Evolutionary conservation across 2,329 filamentous ascomycete species (phyloP), one percentile per base, ranked within the genome.

Genomic region (Trichoderma simmonsii): DNA sequence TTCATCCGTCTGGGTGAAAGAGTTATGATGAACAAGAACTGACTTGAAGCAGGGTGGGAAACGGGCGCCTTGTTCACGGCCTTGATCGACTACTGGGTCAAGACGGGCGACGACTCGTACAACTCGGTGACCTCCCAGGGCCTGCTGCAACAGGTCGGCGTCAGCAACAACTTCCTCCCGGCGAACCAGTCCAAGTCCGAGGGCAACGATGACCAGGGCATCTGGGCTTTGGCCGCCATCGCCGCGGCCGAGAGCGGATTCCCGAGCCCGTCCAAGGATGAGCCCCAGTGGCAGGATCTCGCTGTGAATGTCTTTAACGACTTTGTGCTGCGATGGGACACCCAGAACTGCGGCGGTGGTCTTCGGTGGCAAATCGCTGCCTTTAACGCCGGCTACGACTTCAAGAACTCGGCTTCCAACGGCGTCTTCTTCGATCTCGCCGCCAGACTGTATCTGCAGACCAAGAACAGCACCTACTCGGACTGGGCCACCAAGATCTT

Each of bases 341-440:
- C 85, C 2, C 79, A 83, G 0, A 84, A 83, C 3, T 95, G 93
- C 80, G 84, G 83, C 67, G 93, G 93, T 67, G 93, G 93, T 8
- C 80, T 96, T 73, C 88, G 90, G 75, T 95, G 93, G 93, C 92
- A 95, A 82, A 90, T 95, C 73, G 92, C 89, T 82, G 84, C 87
- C 5, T 91, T 89, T 81, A 93, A 93, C 81, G 86, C 84, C 69
- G 92, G 92, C 59, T 89, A 83, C 79, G 82, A 86, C 79, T 89
- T 89, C 82, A 89, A 90, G 51, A 43, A 72, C 39, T 61, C 70
- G 11, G 86, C 89, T 71, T 85, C 88, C 14, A 90, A 89, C 74
- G 88, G 86, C 48, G 86, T 85, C 76, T 89, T 90, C 79, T 90
- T 90, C 82, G 89, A 90, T 77, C 81, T 90, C 26, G 88, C 85